phyloP scores from a whole-genome alignment of 2,329 filamentous ascomycete species.

The Bimuria novae-zelandiae region DNA sequence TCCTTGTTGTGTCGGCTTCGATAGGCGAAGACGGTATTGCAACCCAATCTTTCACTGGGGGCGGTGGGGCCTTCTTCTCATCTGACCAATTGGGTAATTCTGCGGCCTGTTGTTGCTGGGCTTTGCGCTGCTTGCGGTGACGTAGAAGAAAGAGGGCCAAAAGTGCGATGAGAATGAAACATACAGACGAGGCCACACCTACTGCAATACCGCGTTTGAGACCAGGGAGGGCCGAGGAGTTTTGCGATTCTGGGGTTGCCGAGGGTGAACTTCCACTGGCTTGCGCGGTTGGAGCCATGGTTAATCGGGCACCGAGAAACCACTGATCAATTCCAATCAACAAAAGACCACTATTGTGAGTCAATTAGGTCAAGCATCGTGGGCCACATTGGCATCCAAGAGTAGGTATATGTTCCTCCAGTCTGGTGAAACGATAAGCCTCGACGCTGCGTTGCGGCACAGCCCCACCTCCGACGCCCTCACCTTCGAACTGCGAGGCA shows the following conservation, averaged over 20 bases:
- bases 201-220: constrained; percentile 38
- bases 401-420: constrained; percentile 3
- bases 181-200: constrained; percentile 30
- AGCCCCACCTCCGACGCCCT: constrained; percentile 4
- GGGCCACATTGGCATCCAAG: background rate
- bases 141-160: constrained; percentile 27
- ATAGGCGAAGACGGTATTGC: constrained; percentile 14
- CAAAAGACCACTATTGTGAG: background rate
- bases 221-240: constrained; percentile 24
- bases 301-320: background rate
- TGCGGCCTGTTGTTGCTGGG: constrained; percentile 8
- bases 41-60: constrained; percentile 7
- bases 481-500: constrained; percentile 1
- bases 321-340: background rate
- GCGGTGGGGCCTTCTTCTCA: constrained; percentile 16
- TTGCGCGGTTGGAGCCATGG: constrained; percentile 9
- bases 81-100: constrained; percentile 15
- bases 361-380: background rate
- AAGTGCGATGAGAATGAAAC: constrained; percentile 26
- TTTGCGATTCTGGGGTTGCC: background rate
- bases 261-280: background rate
- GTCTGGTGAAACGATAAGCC: constrained; percentile 2
- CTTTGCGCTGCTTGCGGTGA: constrained; percentile 21
- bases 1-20: constrained; percentile 26
- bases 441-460: constrained; percentile 8